Base-by-base conservation (phyloP, 176 grass and related monocot genomes). In the Avena eriantha region DNA sequence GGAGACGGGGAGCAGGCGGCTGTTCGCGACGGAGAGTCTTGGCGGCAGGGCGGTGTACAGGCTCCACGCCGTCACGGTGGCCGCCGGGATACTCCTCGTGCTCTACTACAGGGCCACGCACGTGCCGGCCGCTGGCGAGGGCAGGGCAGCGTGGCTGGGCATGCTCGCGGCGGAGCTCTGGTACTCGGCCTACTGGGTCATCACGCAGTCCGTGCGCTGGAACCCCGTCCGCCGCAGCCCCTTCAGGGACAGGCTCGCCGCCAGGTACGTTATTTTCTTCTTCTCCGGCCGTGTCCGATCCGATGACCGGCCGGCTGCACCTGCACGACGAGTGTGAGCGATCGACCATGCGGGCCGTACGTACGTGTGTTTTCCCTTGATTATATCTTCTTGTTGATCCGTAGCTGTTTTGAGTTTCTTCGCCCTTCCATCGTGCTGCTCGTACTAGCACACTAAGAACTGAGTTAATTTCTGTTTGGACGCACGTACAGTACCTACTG, bases 161-260 rank as follows among this genome's bases (percentile, higher is more conserved):
- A 80, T 97, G 82, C 85, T 86, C 5, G 56, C 87, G 36, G 92
- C 89, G 14, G 95, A 97, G 95, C 79, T 97, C 4, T 95, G 91
- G 89, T 98, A 90, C 76, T 81, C 85, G 22, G 46, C 90, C 69
- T 98, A 95, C 72, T 98, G 95, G 95, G 33, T 98, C 23, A 19
- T 98, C 48, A 92, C 85, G 81, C 89, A 90, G 75, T 88, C 93
- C 14, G 80, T 89, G 54, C 95, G 89, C 8, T 98, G 92, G 91
- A 83, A 81, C 49, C 89, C 80, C 11, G 70, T 93, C 69, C 86
- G 90, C 59, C 95, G 87, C 47, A 71, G 34, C 80, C 46, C 89
- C 35, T 93, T 90, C 87, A 86, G 74, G 19, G 93, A 89, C 19
- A 73, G 80, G 65, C 93, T 97, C 80, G 50, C 67, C 22, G 58